These are phyloP conservation scores for Yamadazyma nakazawae DNA, from an alignment of 805 yeast genomes.

Conservation along the genomic window DNA sequence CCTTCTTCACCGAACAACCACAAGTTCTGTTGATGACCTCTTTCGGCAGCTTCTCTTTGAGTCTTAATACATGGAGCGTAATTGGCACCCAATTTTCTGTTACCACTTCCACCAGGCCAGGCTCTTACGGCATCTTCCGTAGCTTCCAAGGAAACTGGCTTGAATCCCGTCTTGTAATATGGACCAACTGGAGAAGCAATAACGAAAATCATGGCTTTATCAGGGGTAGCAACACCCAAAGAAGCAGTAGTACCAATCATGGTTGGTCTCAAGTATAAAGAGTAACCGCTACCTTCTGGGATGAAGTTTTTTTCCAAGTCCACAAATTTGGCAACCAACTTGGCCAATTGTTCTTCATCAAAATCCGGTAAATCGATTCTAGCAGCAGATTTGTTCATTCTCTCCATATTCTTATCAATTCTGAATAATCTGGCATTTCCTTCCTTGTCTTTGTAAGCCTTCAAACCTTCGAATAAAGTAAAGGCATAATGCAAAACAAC, in stretches of 20 bases:
- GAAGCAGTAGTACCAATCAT: conserved; percentile 89
- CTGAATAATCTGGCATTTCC: conserved; percentile 80
- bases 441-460: conserved; percentile 71
- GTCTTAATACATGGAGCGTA: conserved; percentile 95
- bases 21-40: conserved; percentile 93
- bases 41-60: conserved; percentile 80
- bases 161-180: conserved; percentile 85
- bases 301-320: conserved; percentile 72
- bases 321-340: conserved; percentile 73
- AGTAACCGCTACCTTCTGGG: conserved; percentile 84
- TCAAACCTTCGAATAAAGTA: conserved; percentile 93
- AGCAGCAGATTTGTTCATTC: conserved; percentile 85
- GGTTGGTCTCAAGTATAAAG: conserved; percentile 91
- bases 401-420: conserved; percentile 85
- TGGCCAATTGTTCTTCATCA: conserved; percentile 72
- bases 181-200: conserved; percentile 98
- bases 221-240: conserved; percentile 83
- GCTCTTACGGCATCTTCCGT: conserved; percentile 96
- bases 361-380: conserved; percentile 89
- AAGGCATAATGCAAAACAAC: conserved; percentile 94
- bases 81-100: conserved; percentile 94
- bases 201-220: conserved; percentile 75
- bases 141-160: conserved; percentile 91
- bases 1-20: conserved; percentile 93
- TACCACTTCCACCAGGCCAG: conserved; percentile 99